Evolutionary conservation across 768 basidiomycete species (phyloP).

Genomic region (Pisolithus microcarpus): DNA sequence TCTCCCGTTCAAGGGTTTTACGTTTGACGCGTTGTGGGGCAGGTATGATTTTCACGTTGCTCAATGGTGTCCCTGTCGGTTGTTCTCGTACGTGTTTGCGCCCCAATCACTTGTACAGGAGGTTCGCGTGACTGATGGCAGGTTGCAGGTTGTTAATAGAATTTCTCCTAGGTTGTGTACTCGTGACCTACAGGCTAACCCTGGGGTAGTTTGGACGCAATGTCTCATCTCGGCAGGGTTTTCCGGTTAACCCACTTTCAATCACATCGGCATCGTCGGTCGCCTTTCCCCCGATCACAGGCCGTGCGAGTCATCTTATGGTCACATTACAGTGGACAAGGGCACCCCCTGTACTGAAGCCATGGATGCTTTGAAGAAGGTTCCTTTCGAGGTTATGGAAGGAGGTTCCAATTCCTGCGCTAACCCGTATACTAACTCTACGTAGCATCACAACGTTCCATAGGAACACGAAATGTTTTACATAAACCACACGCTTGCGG

Average conservation of each 20-base stretch:
- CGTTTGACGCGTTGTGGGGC: too few relatives aligned
- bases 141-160: not conserved
- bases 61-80: too few relatives aligned
- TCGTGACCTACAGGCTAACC: not conserved
- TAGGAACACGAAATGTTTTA: too few relatives aligned
- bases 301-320: not conserved
- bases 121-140: conserved; percentile 6
- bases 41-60: too few relatives aligned
- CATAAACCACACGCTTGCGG: too few relatives aligned
- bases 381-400: not conserved
- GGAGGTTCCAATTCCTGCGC: not conserved
- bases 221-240: not conserved
- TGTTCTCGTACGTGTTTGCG: conserved; percentile 20
- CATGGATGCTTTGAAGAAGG: not conserved
- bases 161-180: not conserved
- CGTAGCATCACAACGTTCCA: too few relatives aligned
- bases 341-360: not conserved
- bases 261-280: too few relatives aligned
- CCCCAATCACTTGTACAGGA: conserved; percentile 12
- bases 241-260: too few relatives aligned
- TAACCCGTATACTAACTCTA: too few relatives aligned
- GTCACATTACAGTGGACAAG: not conserved
- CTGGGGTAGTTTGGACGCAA: not conserved
- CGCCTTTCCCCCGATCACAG: not conserved
- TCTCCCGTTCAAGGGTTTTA: too few relatives aligned